A percentile compares a stretch with the other conserved stretches of the same genome.
phyloP scores from a whole-genome alignment of 2,329 filamentous ascomycete genomes.

The Microsporum ferrugineum region DNA sequence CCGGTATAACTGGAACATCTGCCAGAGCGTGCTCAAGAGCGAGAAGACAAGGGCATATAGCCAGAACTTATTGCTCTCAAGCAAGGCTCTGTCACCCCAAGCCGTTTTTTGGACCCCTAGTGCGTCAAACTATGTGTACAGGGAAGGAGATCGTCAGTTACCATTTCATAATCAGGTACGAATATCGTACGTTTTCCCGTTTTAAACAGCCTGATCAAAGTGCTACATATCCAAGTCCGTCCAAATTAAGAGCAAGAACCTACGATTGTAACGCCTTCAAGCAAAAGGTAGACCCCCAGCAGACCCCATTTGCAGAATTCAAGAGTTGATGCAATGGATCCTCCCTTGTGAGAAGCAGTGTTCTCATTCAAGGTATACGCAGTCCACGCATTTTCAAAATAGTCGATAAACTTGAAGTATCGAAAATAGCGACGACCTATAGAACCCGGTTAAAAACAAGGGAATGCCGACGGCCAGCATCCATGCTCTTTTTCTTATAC shows the following conservation, averaged over 20 bases:
- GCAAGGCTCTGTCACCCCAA: constrained; percentile 38
- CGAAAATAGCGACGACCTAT: constrained; percentile 52
- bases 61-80: constrained; percentile 60
- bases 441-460: background rate
- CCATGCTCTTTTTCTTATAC: background rate
- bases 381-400: constrained; percentile 43
- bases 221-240: background rate
- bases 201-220: too few species aligned
- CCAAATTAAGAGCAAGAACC: constrained; percentile 24
- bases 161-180: background rate
- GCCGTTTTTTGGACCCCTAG: constrained; percentile 40
- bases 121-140: constrained; percentile 32
- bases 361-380: constrained; percentile 25
- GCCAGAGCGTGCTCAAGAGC: constrained; percentile 27
- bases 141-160: constrained; percentile 10
- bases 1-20: constrained; percentile 12
- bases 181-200: too few species aligned
- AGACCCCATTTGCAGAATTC: constrained; percentile 48
- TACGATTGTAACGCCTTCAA: constrained; percentile 54
- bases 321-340: constrained; percentile 35
- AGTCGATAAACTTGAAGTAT: constrained; percentile 56
- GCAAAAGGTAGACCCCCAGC: constrained; percentile 54
- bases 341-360: constrained; percentile 10
- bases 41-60: constrained; percentile 50
- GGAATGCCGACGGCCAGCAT: background rate